Evolutionary conservation across 2,329 filamentous ascomycete species (phyloP).

Genomic region (Botryotinia globosa): DNA sequence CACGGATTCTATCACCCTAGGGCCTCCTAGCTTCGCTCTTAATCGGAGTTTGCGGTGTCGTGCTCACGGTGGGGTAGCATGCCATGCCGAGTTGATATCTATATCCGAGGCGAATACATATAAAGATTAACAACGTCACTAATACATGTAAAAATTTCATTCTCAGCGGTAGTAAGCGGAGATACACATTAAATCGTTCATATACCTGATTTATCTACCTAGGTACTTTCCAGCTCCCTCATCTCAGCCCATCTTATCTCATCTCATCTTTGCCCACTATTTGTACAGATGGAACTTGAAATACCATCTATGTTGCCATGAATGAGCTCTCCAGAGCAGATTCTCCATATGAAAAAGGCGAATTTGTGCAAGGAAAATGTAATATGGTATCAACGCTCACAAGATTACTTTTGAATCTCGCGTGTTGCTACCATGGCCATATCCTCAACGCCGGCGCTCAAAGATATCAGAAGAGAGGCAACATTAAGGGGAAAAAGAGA

Average conservation of each 20-base stretch:
- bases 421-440: slow-evolving; percentile 17
- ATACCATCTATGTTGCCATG: slow-evolving; percentile 6
- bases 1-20: too few species aligned
- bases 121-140: background rate
- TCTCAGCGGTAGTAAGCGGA: background rate
- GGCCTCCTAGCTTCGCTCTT: background rate
- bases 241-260: background rate
- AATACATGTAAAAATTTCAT: too few species aligned
- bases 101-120: background rate
- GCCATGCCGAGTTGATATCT: background rate
- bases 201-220: background rate
- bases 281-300: slow-evolving; percentile 2
- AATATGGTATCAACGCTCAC: slow-evolving; percentile 25
- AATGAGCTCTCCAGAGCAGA: background rate
- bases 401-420: slow-evolving; percentile 18
- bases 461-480: slow-evolving; percentile 23
- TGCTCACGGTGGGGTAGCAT: background rate
- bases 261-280: background rate
- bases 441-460: slow-evolving; percentile 34
- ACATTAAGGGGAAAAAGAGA: slow-evolving; percentile 16
- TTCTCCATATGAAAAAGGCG: slow-evolving; percentile 18
- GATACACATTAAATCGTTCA: background rate
- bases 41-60: background rate
- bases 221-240: background rate
- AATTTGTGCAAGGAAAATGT: slow-evolving; percentile 16